Percentiles rank a stretch among this genome's conserved stretches.
These are phyloP conservation scores for Diatrype stigma DNA, from an alignment of 2,329 filamentous ascomycete species.

Conservation along the genomic window DNA sequence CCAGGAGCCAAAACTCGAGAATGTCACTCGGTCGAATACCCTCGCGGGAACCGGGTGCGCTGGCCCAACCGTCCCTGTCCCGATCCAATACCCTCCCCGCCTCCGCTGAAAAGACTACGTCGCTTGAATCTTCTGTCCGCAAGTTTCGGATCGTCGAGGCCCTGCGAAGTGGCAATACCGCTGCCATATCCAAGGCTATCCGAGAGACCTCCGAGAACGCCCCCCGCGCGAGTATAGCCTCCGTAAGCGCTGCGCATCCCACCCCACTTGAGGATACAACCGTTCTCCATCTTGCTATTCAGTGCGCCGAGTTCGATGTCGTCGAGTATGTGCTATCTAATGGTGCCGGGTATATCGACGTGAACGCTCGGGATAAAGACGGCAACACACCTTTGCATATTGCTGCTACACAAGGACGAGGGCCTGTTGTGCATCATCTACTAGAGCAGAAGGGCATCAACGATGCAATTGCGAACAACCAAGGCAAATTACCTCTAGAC, in stretches of 20 bases:
- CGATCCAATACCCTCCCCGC: slow-evolving; percentile 14
- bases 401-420: slow-evolving; percentile 77
- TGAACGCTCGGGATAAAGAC: slow-evolving; percentile 88
- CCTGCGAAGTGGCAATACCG: slow-evolving; percentile 83
- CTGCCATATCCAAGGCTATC: slow-evolving; percentile 82
- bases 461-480: slow-evolving; percentile 79
- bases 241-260: slow-evolving; percentile 39
- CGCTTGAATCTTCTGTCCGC: slow-evolving; percentile 87
- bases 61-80: slow-evolving; percentile 6
- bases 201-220: slow-evolving; percentile 57
- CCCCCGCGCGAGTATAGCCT: slow-evolving; percentile 54
- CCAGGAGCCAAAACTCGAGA: slow-evolving; percentile 42
- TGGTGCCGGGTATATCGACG: slow-evolving; percentile 62
- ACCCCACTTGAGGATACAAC: slow-evolving; percentile 72
- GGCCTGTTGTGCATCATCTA: slow-evolving; percentile 75
- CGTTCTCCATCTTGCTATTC: slow-evolving; percentile 87
- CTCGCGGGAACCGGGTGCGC: slow-evolving; percentile 23
- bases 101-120: slow-evolving; percentile 40
- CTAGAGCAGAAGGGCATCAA: slow-evolving; percentile 82
- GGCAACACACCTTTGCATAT: slow-evolving; percentile 92
- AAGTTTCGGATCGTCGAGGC: slow-evolving; percentile 95
- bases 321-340: slow-evolving; percentile 92
- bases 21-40: slow-evolving; percentile 44
- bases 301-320: slow-evolving; percentile 88
- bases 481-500: slow-evolving; percentile 82